Conservation (phyloP, 352 stramenopile genomes). For the Phytophthora citrophthora region DNA sequence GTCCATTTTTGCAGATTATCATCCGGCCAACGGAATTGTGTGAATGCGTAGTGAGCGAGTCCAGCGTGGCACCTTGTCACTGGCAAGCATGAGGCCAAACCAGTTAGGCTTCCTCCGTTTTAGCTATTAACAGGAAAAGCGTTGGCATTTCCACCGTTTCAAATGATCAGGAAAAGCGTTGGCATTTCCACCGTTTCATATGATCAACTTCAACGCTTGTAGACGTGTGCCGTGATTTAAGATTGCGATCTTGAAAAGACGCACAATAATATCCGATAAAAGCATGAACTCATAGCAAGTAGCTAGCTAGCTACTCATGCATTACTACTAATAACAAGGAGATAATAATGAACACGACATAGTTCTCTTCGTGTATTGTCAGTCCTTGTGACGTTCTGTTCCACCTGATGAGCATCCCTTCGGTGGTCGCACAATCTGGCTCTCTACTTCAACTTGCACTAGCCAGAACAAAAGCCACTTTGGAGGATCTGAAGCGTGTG, state of each 20-base stretch:
- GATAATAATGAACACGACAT: too few species aligned
- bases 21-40: constrained; percentile 12
- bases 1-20: not conserved
- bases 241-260: constrained; percentile 26
- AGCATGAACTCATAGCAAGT: not conserved
- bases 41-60: constrained; percentile 3
- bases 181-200: constrained; percentile 10
- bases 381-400: not conserved
- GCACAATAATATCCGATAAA: constrained; percentile 11
- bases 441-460: constrained; percentile 24
- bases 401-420: not conserved
- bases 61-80: not conserved
- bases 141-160: constrained; percentile 16
- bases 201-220: constrained; percentile 24
- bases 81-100: not conserved
- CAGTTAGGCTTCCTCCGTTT: not conserved
- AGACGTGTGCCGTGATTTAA: constrained; percentile 20
- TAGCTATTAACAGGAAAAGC: constrained; percentile 7
- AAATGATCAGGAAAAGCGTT: constrained; percentile 7
- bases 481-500: not conserved
- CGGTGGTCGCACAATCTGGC: constrained; percentile 11
- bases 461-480: constrained; percentile 2
- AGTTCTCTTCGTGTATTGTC: not conserved
- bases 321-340: too few species aligned
- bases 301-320: too few species aligned